A percentile compares a stretch with the other conserved stretches of the same genome.
These are phyloP conservation scores for Astrocystis sublimbata DNA, from an alignment of 495 filamentous ascomycete genomes.

Conservation along the genomic window DNA sequence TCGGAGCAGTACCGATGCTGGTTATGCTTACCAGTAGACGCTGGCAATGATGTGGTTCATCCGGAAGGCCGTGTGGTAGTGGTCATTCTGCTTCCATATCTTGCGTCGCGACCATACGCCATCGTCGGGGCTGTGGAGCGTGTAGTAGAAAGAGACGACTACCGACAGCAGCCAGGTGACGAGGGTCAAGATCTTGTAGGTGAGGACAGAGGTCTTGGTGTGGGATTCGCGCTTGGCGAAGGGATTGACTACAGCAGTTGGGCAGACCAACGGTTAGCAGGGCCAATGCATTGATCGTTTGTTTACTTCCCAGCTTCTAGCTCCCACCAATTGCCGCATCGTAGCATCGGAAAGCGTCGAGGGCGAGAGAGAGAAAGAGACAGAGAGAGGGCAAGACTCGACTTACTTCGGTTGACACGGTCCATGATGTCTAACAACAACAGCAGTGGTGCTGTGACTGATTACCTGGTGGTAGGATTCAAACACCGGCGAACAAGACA, in stretches of 20 bases:
- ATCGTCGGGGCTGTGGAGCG: slow-evolving; percentile 60
- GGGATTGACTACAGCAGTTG: slow-evolving; percentile 58
- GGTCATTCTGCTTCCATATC: slow-evolving; percentile 71
- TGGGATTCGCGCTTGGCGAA: slow-evolving; percentile 66
- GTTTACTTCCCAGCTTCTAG: not conserved
- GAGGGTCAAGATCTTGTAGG: slow-evolving; percentile 67
- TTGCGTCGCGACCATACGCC: slow-evolving; percentile 52
- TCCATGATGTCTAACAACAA: slow-evolving; percentile 36
- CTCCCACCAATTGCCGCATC: too few relatives aligned
- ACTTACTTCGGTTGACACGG: slow-evolving; percentile 43
- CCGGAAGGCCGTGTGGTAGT: slow-evolving; percentile 70
- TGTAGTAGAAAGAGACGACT: slow-evolving; percentile 69
- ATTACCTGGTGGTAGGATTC: not conserved
- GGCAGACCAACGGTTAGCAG: slow-evolving; percentile 11
- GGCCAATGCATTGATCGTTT: slow-evolving; percentile 2
- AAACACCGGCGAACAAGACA: not conserved
- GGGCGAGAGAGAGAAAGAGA: not conserved
- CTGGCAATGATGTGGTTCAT: slow-evolving; percentile 67
- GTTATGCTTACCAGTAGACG: slow-evolving; percentile 68
- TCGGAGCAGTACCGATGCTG: not conserved
- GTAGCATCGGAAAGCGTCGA: too few relatives aligned
- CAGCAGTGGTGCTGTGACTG: not conserved
- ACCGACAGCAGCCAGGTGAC: slow-evolving; percentile 72
- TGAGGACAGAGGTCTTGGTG: slow-evolving; percentile 46
- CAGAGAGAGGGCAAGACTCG: slow-evolving; percentile 17